Evolutionary conservation across 129 eudicot genomes (phyloP).

Genomic region (Solidago caesia): DNA sequence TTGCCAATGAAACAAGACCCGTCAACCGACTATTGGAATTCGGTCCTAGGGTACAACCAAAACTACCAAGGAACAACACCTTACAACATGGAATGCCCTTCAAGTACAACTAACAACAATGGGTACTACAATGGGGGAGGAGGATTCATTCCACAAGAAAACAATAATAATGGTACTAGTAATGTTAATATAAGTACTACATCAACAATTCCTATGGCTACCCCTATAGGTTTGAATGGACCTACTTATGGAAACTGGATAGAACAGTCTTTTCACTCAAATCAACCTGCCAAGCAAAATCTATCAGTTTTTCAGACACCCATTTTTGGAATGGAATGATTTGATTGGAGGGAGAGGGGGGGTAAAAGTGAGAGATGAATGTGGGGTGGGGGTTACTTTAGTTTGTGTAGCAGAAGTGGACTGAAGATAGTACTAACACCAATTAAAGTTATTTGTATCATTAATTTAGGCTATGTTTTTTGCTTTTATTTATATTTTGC

Average conservation of each 20-base stretch:
- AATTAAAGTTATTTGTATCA: slow-evolving; percentile 29
- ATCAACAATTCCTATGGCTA: slow-evolving; percentile 34
- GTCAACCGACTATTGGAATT: slow-evolving; percentile 38
- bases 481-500: slow-evolving; percentile 13
- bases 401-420: slow-evolving; percentile 27
- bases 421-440: slow-evolving; percentile 29
- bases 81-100: slow-evolving; percentile 40
- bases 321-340: slow-evolving; percentile 86
- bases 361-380: slow-evolving; percentile 26
- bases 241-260: slow-evolving; percentile 50
- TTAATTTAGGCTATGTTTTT: slow-evolving; percentile 28
- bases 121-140: slow-evolving; percentile 21
- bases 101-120: slow-evolving; percentile 22
- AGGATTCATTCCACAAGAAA: slow-evolving; percentile 32
- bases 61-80: slow-evolving; percentile 42
- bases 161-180: slow-evolving; percentile 22
- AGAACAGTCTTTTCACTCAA: slow-evolving; percentile 46
- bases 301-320: slow-evolving; percentile 65
- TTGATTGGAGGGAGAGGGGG: slow-evolving; percentile 8
- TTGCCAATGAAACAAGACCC: slow-evolving; percentile 60
- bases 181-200: slow-evolving; percentile 23
- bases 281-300: slow-evolving; percentile 51
- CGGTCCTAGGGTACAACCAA: slow-evolving; percentile 37
- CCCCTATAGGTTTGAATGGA: slow-evolving; percentile 43
- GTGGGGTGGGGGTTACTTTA: slow-evolving; percentile 13